Conservation (phyloP, 1,284 basidiomycete species). For the Sporisorium reilianum region DNA sequence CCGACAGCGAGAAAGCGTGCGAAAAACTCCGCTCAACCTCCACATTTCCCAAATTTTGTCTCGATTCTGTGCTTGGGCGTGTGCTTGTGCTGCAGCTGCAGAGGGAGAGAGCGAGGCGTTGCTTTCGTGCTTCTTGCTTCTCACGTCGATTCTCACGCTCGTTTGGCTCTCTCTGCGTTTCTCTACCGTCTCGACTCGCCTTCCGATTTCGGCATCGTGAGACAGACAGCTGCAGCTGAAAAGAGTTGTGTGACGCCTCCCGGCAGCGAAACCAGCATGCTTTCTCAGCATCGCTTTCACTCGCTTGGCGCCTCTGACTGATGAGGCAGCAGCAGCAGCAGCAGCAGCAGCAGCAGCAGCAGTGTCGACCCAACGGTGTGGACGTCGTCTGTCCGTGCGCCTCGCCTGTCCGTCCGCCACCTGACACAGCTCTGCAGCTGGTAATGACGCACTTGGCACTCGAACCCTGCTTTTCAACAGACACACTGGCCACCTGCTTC, state of each 20-base stretch:
- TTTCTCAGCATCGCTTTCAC: neutral
- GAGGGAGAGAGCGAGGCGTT: too few relatives aligned
- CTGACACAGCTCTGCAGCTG: slow-evolving; percentile 1
- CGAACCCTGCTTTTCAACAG: too few relatives aligned
- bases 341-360: too few relatives aligned
- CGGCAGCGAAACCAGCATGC: neutral
- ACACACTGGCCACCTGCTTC: too few relatives aligned
- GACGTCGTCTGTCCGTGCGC: too few relatives aligned
- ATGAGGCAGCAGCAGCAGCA: neutral
- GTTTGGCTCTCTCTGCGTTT: neutral
- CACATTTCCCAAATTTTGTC: neutral
- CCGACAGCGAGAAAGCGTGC: neutral
- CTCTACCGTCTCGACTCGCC: too few relatives aligned
- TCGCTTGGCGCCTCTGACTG: neutral
- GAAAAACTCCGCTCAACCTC: neutral
- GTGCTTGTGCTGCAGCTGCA: too few relatives aligned
- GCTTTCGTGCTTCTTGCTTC: neutral
- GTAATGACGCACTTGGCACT: neutral
- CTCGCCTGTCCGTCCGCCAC: neutral
- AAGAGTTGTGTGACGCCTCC: neutral
- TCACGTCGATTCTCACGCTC: too few relatives aligned
- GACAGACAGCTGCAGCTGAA: neutral
- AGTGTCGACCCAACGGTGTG: too few relatives aligned
- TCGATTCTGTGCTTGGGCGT: neutral
- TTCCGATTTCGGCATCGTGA: neutral